Percentiles rank a stretch among this genome's conserved stretches.
These are phyloP conservation scores for Plenodomus biglobosus DNA, from an alignment of 2,329 filamentous ascomycete species.

Conservation along the genomic window DNA sequence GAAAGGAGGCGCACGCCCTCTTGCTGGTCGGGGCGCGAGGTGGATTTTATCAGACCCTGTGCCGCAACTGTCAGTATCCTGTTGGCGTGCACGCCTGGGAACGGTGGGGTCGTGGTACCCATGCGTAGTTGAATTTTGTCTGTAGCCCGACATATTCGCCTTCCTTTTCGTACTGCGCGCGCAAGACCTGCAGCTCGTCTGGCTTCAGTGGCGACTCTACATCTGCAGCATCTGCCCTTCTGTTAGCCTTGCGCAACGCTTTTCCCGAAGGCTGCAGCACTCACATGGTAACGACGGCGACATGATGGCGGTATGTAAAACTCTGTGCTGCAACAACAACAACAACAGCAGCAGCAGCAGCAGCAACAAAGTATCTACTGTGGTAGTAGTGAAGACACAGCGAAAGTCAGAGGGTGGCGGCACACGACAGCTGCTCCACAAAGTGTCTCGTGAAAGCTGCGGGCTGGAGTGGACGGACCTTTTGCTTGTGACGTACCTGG, in stretches of 20 bases:
- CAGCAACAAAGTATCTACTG: background rate
- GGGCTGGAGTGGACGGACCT: constrained; percentile 6
- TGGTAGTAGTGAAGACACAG: background rate
- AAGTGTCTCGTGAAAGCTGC: constrained; percentile 23
- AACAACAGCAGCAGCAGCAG: too few species aligned
- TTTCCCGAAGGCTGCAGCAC: constrained; percentile 7
- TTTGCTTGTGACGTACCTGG: constrained; percentile 38
- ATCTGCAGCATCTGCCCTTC: constrained; percentile 81
- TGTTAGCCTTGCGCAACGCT: background rate
- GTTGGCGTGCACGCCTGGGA: background rate
- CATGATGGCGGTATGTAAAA: constrained; percentile 21
- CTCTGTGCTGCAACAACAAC: background rate
- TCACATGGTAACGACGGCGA: constrained; percentile 43
- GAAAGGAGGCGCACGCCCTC: constrained; percentile 90
- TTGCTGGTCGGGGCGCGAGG: constrained; percentile 81
- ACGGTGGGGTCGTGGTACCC: constrained; percentile 60
- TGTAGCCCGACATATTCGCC: constrained; percentile 95
- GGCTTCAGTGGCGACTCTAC: constrained; percentile 93
- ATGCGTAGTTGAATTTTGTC: constrained; percentile 99
- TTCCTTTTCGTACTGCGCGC: constrained; percentile 95
- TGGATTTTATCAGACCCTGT: constrained; percentile 93
- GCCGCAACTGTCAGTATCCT: background rate
- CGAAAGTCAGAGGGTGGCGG: background rate
- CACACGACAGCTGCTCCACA: constrained; percentile 4
- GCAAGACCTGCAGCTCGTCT: constrained; percentile 88